These are phyloP conservation scores for Melaleuca alternifolia DNA, from an alignment of 345 rosid genomes.

Conservation along the genomic window DNA sequence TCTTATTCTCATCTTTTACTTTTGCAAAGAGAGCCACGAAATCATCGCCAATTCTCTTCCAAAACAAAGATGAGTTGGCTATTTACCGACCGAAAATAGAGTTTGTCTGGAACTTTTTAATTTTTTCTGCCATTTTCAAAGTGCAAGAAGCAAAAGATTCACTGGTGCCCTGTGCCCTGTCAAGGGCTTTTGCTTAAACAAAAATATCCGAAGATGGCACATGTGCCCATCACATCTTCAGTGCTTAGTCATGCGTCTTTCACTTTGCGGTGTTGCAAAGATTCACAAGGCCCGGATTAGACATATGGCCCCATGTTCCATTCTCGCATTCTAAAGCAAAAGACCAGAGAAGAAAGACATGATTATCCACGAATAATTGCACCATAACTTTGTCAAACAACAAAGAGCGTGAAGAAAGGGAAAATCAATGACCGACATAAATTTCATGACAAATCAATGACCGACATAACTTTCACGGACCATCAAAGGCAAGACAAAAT, in stretches of 20 bases:
- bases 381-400: not conserved
- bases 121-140: not conserved
- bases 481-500: not conserved
- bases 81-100: not conserved
- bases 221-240: not conserved
- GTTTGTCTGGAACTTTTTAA: not conserved
- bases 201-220: not conserved
- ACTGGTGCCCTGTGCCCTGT: not conserved
- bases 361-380: not conserved
- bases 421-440: not conserved
- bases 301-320: not conserved
- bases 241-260: not conserved
- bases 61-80: not conserved
- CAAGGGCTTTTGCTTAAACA: not conserved
- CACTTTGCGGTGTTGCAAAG: conserved; percentile 8
- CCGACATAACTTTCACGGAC: not conserved
- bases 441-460: not conserved
- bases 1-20: not conserved
- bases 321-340: not conserved
- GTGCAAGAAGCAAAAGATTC: not conserved
- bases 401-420: not conserved
- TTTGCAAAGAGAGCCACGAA: not conserved
- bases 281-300: not conserved
- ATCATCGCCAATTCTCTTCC: not conserved
- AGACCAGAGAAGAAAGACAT: not conserved